Evolutionary conservation across 73 alveolate genomes (phyloP), one percentile per base, ranked within the genome.

Genomic region (Diophrys sp.): DNA sequence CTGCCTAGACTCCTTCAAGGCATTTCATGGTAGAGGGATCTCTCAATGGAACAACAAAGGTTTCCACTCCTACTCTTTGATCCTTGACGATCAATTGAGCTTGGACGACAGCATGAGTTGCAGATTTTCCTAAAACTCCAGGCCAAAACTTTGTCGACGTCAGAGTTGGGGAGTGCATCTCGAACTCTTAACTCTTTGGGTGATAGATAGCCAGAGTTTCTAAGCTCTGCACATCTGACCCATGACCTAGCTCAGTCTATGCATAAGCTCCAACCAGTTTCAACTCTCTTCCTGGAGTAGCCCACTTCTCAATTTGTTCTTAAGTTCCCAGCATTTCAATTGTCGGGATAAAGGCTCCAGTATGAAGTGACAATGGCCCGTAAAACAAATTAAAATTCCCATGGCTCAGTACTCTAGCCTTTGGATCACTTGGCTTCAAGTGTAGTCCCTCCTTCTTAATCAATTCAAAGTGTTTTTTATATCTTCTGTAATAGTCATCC

Each of bases 221-320:
- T 0, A 88, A 55, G 44, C 87, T 73, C 53, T 83, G 30, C 1
- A 88, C 91, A 82, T 88, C 89, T 25, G 90, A 80, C 0, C 95
- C 95, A 71, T 88, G 95, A 0, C 91, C 91, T n/a, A 83, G 31
- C 72, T 88, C 95, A 11, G 95, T 88, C 62, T 88, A 71, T 32
- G 82, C 90, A 78, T 88, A 88, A 0, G 80, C 75, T 26, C 95
- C 95, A n/a, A 71, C 56, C 5, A 85, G 33, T 31, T 77, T 25
- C 30, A 74, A 56, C n/a, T 73, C 54, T 28, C 31, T 34, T 70
- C 82, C 33, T 66, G 25, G 56, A 31, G 75, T 71, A 18, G 29
- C 44, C 91, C 91, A 88, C 53, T 83, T 69, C 29, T 71, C 78
- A 56, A 75, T 75, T 56, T 88, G 78, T 31, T 88, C 89, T 27